Evolutionary conservation across 495 filamentous ascomycete genomes (phyloP).

Genomic region (Collariella sp.): DNA sequence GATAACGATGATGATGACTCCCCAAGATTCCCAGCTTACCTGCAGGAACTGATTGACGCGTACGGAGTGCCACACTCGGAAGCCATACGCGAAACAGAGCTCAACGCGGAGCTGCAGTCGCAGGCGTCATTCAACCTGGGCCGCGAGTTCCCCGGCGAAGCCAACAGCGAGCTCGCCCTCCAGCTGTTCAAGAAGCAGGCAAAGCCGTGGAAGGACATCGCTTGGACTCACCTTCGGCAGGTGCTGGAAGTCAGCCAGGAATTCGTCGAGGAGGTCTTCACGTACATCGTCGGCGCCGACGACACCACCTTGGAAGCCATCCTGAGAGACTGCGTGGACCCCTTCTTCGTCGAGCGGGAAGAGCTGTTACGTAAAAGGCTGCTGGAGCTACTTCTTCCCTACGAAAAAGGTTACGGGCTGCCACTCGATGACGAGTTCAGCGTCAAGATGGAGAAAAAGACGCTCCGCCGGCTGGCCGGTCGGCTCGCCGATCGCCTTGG

Average conservation of each 20-base stretch:
- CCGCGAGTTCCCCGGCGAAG: constrained; percentile 16
- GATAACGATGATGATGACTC: background rate
- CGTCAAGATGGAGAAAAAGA: too few relatives aligned
- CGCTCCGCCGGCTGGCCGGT: background rate
- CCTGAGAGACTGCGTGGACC: constrained; percentile 25
- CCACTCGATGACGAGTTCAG: background rate
- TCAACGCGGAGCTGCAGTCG: constrained; percentile 11
- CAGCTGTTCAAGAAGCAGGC: constrained; percentile 19
- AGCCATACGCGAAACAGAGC: background rate
- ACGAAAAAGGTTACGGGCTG: background rate
- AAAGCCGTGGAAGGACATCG: constrained; percentile 18
- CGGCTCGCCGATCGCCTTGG: too few relatives aligned
- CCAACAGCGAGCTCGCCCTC: constrained; percentile 13
- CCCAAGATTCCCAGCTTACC: constrained; percentile 13
- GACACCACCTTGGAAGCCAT: constrained; percentile 15
- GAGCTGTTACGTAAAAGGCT: constrained; percentile 18
- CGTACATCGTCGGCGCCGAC: constrained; percentile 14
- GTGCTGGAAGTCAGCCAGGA: constrained; percentile 1
- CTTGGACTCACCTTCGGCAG: constrained; percentile 11
- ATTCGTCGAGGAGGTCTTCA: constrained; percentile 17
- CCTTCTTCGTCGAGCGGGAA: constrained; percentile 30
- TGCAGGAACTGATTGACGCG: constrained; percentile 9
- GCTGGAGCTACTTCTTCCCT: constrained; percentile 27
- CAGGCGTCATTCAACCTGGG: constrained; percentile 18
- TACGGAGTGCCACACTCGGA: constrained; percentile 18